Conservation (phyloP, 805 yeast species). For the Zygoascus bituminiphila region DNA sequence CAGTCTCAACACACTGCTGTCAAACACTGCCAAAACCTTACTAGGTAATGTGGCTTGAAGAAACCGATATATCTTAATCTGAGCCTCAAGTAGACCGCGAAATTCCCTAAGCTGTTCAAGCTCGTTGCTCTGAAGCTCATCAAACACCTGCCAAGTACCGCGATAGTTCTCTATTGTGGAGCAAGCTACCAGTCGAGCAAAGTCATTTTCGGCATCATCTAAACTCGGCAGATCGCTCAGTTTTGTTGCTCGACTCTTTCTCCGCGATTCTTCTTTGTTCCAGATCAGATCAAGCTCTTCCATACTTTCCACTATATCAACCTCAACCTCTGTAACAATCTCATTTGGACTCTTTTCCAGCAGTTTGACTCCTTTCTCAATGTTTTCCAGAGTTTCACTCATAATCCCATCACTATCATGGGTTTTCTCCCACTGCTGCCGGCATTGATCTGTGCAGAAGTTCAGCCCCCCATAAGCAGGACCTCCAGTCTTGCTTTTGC, state of each 20-base stretch:
- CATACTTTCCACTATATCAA: background rate
- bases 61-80: constrained; percentile 41
- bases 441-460: constrained; percentile 47
- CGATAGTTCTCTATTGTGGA: constrained; percentile 18
- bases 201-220: constrained; percentile 46
- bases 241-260: constrained; percentile 8
- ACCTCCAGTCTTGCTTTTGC: constrained; percentile 10
- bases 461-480: constrained; percentile 38
- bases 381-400: constrained; percentile 30
- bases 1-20: constrained; percentile 35
- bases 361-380: constrained; percentile 28
- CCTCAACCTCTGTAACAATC: background rate
- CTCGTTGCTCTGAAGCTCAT: constrained; percentile 46
- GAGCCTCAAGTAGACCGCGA: constrained; percentile 42
- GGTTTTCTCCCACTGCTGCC: constrained; percentile 27
- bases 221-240: constrained; percentile 28
- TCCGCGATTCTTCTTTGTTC: background rate
- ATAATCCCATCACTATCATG: constrained; percentile 34
- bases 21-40: constrained; percentile 29
- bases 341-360: background rate
- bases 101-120: constrained; percentile 36
- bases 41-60: constrained; percentile 34
- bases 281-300: background rate
- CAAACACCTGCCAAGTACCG: constrained; percentile 25
- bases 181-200: constrained; percentile 40